A percentile compares a stretch with the other conserved stretches of the same genome.
phyloP scores from a whole-genome alignment of 2,329 filamentous ascomycete species.

The Ascochyta viciae-villosae region DNA sequence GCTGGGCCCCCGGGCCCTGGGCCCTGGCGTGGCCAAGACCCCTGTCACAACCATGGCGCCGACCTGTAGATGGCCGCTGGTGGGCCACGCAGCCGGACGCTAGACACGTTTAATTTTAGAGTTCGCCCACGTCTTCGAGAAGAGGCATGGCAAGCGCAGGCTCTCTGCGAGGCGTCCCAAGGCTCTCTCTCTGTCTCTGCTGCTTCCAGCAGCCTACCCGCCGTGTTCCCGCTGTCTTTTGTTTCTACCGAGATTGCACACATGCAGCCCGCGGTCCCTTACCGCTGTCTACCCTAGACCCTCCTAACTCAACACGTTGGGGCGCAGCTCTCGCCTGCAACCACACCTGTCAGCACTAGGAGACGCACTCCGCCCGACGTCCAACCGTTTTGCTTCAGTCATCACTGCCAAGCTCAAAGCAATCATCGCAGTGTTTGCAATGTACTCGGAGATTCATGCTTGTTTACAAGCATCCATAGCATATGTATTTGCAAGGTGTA shows the following conservation, averaged over 20 bases:
- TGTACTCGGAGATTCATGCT: neutral
- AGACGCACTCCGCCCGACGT: neutral
- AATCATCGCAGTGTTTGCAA: too few relatives aligned
- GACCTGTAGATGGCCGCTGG: slow-evolving; percentile 3
- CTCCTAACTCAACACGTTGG: too few relatives aligned
- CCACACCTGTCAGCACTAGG: neutral
- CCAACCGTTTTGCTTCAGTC: too few relatives aligned
- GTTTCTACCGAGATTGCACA: neutral
- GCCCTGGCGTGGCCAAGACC: slow-evolving; percentile 6
- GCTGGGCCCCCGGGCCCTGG: slow-evolving; percentile 5
- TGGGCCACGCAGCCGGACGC: slow-evolving; percentile 13
- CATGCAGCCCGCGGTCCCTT: slow-evolving; percentile 3
- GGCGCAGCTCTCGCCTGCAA: neutral
- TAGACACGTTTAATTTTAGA: slow-evolving; percentile 14
- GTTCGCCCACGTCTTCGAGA: neutral
- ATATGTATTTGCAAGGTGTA: neutral
- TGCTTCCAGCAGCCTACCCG: slow-evolving; percentile 12
- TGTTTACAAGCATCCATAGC: neutral
- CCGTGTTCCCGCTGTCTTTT: neutral
- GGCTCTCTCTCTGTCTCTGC: slow-evolving; percentile 1
- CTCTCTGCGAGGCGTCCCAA: neutral
- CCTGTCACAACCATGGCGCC: neutral
- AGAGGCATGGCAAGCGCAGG: slow-evolving; percentile 9
- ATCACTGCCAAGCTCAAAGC: neutral
- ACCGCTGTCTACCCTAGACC: neutral